These are phyloP conservation scores for Mitragyna speciosa DNA, from an alignment of 257 asterid species.

Conservation along the genomic window DNA sequence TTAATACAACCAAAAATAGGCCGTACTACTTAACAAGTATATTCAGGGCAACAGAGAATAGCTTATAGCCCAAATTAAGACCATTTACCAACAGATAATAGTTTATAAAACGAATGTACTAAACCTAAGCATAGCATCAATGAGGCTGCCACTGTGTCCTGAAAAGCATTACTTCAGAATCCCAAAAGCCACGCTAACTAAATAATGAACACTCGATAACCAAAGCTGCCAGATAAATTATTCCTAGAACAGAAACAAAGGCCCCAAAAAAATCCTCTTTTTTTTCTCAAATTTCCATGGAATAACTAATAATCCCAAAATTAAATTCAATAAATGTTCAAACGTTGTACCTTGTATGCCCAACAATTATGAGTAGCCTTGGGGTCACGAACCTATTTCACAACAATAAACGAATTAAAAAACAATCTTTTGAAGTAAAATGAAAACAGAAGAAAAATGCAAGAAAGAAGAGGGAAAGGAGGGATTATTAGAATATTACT, in stretches of 20 bases:
- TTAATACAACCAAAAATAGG: too few species aligned
- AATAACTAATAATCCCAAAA: neutral
- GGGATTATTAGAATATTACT: constrained; percentile 32
- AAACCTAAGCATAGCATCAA: too few species aligned
- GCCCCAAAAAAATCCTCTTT: neutral
- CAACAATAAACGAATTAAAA: constrained; percentile 15
- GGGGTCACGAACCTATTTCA: constrained; percentile 68
- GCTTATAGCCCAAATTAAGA: too few species aligned
- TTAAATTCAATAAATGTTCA: neutral
- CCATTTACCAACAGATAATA: too few species aligned
- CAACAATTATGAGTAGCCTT: constrained; percentile 94
- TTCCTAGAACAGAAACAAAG: neutral
- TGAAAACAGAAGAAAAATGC: neutral
- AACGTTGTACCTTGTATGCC: constrained; percentile 82
- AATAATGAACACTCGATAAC: too few species aligned
- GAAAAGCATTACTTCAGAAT: too few species aligned
- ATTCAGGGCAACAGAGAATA: too few species aligned
- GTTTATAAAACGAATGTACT: too few species aligned
- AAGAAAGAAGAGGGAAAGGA: neutral
- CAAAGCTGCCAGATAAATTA: too few species aligned
- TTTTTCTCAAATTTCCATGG: neutral
- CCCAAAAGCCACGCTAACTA: too few species aligned
- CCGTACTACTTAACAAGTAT: too few species aligned
- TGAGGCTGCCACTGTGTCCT: too few species aligned
- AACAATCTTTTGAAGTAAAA: neutral